These are phyloP conservation scores for Stramenopiles sp. DNA, from an alignment of 352 stramenopile species.

Conservation along the genomic window DNA sequence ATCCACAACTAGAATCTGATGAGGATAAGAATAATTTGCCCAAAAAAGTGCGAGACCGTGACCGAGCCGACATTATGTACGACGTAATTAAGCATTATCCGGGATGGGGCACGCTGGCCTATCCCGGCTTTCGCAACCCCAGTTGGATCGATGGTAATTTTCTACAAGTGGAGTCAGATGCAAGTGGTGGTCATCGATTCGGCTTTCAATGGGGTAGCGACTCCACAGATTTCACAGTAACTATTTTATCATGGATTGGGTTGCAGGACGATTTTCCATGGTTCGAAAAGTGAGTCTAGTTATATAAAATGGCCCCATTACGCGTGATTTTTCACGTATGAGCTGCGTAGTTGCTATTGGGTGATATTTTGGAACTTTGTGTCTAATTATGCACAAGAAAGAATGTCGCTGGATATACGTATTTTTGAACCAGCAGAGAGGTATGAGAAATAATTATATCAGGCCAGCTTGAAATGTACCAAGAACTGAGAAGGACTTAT, in stretches of 20 bases:
- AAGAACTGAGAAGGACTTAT: no score
- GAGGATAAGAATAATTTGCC: background rate
- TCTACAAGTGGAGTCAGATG: background rate
- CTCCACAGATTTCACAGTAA: background rate
- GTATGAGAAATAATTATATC: no score
- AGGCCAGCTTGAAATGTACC: no score
- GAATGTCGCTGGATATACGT: no score
- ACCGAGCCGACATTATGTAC: background rate
- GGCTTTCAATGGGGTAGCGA: background rate
- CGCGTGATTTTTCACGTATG: no score
- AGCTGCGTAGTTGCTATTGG: background rate
- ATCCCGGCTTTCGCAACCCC: background rate
- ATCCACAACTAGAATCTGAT: background rate
- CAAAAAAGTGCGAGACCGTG: background rate
- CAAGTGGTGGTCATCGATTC: background rate
- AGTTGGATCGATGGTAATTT: background rate
- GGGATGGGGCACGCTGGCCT: background rate
- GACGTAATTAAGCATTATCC: background rate
- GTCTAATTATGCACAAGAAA: no score
- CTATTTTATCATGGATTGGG: background rate
- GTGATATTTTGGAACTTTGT: no score
- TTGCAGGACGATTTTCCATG: background rate
- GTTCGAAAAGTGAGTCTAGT: background rate
- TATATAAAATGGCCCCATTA: background rate
- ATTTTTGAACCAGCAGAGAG: no score